Percentiles rank a stretch among this genome's conserved stretches.
These are phyloP conservation scores for Phytophthora sp. DNA, from an alignment of 352 stramenopile species.

Conservation along the genomic window DNA sequence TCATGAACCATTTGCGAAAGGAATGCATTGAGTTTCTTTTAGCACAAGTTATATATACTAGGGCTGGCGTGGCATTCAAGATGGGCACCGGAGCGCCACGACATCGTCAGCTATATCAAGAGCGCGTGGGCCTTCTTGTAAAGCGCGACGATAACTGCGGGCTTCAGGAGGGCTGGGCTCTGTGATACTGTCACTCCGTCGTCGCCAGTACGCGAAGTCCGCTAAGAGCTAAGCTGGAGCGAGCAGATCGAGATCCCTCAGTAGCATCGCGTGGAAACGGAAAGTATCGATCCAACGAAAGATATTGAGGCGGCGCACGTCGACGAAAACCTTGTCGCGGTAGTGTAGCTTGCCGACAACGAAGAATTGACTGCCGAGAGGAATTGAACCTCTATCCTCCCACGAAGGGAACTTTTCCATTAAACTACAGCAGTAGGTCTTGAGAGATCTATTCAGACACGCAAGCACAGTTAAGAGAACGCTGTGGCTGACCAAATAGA, in stretches of 20 bases:
- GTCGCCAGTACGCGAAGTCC: neutral
- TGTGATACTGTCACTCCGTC: neutral
- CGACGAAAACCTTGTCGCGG: neutral
- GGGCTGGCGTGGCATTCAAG: neutral
- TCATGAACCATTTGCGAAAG: neutral
- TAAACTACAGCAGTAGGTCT: neutral
- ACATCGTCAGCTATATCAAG: neutral
- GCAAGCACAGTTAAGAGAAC: neutral
- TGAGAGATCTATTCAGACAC: neutral
- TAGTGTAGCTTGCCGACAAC: neutral
- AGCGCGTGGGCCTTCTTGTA: neutral
- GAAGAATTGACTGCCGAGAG: neutral
- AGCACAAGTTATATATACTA: neutral
- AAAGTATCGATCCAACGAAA: neutral
- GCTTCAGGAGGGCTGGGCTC: neutral
- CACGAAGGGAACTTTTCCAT: neutral
- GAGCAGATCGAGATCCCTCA: slow-evolving; percentile 4
- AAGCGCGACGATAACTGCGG: neutral
- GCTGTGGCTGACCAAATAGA: neutral
- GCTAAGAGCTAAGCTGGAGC: neutral
- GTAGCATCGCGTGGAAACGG: neutral
- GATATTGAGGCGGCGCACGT: neutral
- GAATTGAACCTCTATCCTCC: neutral
- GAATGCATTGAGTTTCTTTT: neutral
- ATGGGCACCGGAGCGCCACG: neutral